Evolutionary conservation across 2,329 filamentous ascomycete species (phyloP), one percentile per base, ranked within the genome.

Genomic region (Fusarium ramigenum): DNA sequence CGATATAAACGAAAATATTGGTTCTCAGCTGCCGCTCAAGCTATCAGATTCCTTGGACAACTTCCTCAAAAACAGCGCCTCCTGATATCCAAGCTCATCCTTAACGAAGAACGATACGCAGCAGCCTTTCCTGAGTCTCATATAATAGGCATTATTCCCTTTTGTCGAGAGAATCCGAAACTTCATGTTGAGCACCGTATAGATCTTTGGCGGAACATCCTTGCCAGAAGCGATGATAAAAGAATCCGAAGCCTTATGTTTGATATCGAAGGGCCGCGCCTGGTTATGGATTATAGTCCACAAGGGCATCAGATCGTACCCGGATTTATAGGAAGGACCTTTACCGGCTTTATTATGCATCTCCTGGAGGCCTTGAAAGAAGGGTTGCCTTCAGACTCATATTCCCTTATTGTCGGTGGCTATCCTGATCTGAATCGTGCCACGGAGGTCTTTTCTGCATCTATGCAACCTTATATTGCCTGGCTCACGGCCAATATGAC

Each of bases 31-130:
- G 18, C 18, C 6, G 44, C 25, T 28, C 44, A 46, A 3, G 44
- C 25, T 3, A 46, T 46, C 25, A 28, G 9, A 19, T 46, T 46
- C 25, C 44, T 28, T 0, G 0, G 0, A 3, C 44, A 21, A 0
- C 44, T 46, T 46, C 10, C 44, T 46, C 44, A 0, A 0, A 4
- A 46, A 10, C 44, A 46, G 1, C 44, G 44, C 4, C 25, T 46
- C 0, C 28, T 7, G 0, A 28, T 46, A 15, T 21, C 5, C 0
- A 46, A 7, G 5, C 12, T 47, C 0, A 28, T 47, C 0, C 0
- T 47, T 5, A 47, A 28, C 0, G 44, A 47, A 47, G 44, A 47
- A 2, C 44, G 6, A 47, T 0, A 0, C 10, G 12, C 25, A 47
- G 44, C 44, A 2, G 18, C 44, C 4, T 47, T 47, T 47, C 44